Conservation (phyloP, 2,329 filamentous ascomycete species). For the Dothideomycetes sp. region DNA sequence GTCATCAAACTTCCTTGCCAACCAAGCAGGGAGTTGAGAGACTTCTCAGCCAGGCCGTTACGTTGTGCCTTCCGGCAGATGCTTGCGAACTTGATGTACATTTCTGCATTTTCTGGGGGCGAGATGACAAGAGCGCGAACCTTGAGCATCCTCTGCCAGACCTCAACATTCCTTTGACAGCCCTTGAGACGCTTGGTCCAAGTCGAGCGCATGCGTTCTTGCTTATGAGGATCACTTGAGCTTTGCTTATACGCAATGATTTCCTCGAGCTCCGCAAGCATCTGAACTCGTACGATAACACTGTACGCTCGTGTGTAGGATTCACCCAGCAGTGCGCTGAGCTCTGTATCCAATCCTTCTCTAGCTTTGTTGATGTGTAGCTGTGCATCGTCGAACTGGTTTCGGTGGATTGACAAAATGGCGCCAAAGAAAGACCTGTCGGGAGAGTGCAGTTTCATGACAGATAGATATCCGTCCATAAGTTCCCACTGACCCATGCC, state of each 20-base stretch:
- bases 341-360: conserved; percentile 87
- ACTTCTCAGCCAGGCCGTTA: conserved; percentile 91
- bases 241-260: conserved; percentile 97
- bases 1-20: conserved; percentile 40
- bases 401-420: conserved; percentile 87
- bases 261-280: conserved; percentile 97
- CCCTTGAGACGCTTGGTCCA: conserved; percentile 95
- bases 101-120: conserved; percentile 88
- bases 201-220: conserved; percentile 80
- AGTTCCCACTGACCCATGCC: conserved; percentile 93
- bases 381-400: conserved; percentile 89
- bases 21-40: conserved; percentile 80
- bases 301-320: conserved; percentile 97
- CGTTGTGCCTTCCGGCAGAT: conserved; percentile 93
- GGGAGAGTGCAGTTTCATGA: conserved; percentile 87
- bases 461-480: conserved; percentile 94
- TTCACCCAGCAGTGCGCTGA: conserved; percentile 93
- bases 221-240: conserved; percentile 67
- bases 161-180: conserved; percentile 92
- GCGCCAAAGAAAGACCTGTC: conserved; percentile 97
- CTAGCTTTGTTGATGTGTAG: conserved; percentile 82
- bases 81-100: conserved; percentile 99
- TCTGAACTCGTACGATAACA: conserved; percentile 96
- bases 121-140: conserved; percentile 85
- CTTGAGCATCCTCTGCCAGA: conserved; percentile 97